Evolutionary conservation across 495 filamentous ascomycete species (phyloP), one percentile per base, ranked within the genome.

Genomic region (Pyrenula aspistea): DNA sequence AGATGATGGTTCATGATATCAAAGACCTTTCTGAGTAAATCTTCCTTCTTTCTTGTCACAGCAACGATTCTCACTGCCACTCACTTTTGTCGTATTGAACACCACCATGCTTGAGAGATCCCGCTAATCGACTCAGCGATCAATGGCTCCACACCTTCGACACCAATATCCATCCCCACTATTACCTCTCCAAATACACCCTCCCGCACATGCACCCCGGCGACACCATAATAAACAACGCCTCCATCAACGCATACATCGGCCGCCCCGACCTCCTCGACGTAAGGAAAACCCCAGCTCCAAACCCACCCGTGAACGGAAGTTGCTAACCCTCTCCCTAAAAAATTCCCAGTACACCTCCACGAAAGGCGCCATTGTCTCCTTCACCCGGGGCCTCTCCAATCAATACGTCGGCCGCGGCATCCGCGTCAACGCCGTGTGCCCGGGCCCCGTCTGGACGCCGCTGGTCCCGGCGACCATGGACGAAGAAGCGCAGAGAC

Each of bases 361-460:
- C 10, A 87, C 83, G 48, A 94, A 94, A 65, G 89, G 89, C 53
- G 88, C 88, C 55, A 87, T 93, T 58, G 72, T 94, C 2, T 78
- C 88, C 15, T 92, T 94, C 71, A 91, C 87, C 0, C 83, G 87
- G 12, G 87, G 77, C 12, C 73, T 95, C 12, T 85, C 83, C 47
- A 93, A 90, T 66, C 86, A 92, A 65, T 81, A 84, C 61, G 63
- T 88, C 10, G 61, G 65, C 54, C 81, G 84, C 51, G 89, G 88
- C 3, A 91, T 93, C 64, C 80, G 88, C 2, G 87, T 91, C 56
- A 95, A 93, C 60, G 81, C 81, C 19, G 77, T 95, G 1, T 88
- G 86, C 22, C 89, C 89, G 0, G 90, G 90, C 0, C 88, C 87
- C 21, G 81, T 94, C 24, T 93, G 89, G 89, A 91, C 89, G 0